A percentile compares a stretch with the other conserved stretches of the same genome.
Conservation (phyloP, 352 stramenopile genomes). For the Pythium folliculosum region DNA sequence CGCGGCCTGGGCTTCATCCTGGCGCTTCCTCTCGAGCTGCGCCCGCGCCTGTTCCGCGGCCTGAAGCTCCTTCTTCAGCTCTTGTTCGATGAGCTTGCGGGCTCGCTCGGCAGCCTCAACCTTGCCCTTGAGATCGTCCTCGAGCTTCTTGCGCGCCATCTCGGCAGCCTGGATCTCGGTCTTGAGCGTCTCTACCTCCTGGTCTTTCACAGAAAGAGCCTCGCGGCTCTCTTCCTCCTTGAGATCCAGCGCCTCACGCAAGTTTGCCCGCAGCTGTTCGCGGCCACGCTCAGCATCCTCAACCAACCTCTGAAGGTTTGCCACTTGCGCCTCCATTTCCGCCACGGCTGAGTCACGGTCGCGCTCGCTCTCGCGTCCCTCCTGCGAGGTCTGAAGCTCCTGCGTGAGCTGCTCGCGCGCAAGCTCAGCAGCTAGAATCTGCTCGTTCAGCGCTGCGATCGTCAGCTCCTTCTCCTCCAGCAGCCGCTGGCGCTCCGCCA, state of each 20-base stretch:
- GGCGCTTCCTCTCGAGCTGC: slow-evolving; percentile 2
- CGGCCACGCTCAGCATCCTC: background rate
- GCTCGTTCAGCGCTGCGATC: background rate
- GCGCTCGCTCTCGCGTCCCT: background rate
- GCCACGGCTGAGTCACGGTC: background rate
- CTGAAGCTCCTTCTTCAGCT: background rate
- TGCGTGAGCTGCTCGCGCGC: background rate
- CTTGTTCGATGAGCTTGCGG: slow-evolving; percentile 5
- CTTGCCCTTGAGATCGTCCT: background rate
- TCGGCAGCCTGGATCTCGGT: background rate
- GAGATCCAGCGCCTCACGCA: background rate
- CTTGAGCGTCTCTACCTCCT: slow-evolving; percentile 1
- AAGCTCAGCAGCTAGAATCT: background rate
- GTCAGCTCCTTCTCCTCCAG: slow-evolving; percentile 20
- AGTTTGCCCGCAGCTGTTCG: background rate
- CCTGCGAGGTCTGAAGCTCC: background rate
- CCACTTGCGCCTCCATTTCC: background rate
- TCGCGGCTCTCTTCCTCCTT: slow-evolving; percentile 1
- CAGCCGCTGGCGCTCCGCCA: slow-evolving; percentile 35
- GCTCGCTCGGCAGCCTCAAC: background rate
- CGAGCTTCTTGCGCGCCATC: background rate
- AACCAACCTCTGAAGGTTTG: background rate
- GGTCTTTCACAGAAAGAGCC: background rate
- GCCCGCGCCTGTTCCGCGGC: background rate
- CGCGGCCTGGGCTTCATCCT: background rate